Base-by-base conservation (phyloP, 1,139 yeast species). In the Lodderomyces metapsilosis region DNA sequence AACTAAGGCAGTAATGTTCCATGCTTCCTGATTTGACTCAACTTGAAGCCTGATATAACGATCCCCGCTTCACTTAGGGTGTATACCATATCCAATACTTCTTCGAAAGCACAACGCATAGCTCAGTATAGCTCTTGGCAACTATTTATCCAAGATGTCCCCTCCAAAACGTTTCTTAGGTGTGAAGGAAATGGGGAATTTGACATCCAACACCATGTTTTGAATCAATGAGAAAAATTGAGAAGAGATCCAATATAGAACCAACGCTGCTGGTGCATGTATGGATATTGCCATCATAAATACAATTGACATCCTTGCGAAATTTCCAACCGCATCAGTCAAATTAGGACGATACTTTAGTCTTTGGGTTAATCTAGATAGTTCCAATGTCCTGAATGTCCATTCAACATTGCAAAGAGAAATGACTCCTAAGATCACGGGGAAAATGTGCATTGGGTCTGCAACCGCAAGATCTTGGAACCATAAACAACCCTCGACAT, bases 241-340 rank as follows among this genome's bases (percentile, higher is more conserved):
- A 0, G 96, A 88, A 37, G 91, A 80, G 24, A 88, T 71, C 98
- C 98, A 91, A 61, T 88, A 91, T 23, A 88, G 60, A 0, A 84
- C 79, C 35, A 91, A 67, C 0, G 95, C 89, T 17, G 82, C 69
- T 0, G 97, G 95, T 0, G 96, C 95, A 54, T 89, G 94, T 40
- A 88, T 76, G 0, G 95, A 75, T 10, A 88, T 72, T 5, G 91
- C 91, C 85, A 88, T 88, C 64, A 91, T 71, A 50, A 87, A 81
- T 2, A 88, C 81, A 40, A 86, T 80, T 20, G 92, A 82, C 53
- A 88, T 72, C 54, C 96, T 69, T 2, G 95, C 78, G 2, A 86
- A 59, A 49, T 82, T 88, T 43, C 83, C 72, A 40, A 71, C 61
- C 15, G 78, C 78, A 56, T 74, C 88, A 21, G 84, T 73, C 16